Percentiles rank a stretch among this genome's conserved stretches.
Conservation (phyloP, 2,329 filamentous ascomycete genomes). For the Grosmannia penicillata region DNA sequence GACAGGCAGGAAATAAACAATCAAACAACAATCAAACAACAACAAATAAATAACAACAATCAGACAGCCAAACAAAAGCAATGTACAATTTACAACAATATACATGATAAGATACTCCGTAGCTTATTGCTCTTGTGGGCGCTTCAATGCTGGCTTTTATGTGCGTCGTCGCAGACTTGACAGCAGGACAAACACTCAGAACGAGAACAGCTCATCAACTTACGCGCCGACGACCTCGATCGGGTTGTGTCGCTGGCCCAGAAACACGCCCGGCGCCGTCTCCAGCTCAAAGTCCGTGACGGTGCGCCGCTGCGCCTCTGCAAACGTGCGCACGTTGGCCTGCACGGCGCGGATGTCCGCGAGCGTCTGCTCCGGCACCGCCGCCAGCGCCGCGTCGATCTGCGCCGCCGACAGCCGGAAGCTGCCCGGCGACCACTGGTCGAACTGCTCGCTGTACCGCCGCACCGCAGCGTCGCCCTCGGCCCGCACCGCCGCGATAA, state of each 20-base stretch:
- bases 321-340: constrained; percentile 32
- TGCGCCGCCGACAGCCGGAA: constrained; percentile 31
- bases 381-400: constrained; percentile 28
- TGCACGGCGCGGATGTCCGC: constrained; percentile 27
- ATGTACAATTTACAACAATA: too few relatives aligned
- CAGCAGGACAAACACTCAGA: too few relatives aligned
- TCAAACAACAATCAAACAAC: neutral
- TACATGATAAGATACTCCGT: too few relatives aligned
- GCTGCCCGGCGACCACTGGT: constrained; percentile 32
- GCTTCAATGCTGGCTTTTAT: too few relatives aligned
- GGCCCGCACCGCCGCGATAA: constrained; percentile 29
- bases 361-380: constrained; percentile 26
- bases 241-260: constrained; percentile 35
- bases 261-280: constrained; percentile 30
- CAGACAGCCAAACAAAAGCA: too few relatives aligned
- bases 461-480: constrained; percentile 33
- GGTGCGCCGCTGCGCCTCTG: constrained; percentile 27
- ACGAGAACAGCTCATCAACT: neutral
- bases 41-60: neutral
- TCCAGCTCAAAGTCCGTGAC: constrained; percentile 36
- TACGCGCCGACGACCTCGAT: constrained; percentile 31
- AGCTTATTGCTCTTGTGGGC: too few relatives aligned
- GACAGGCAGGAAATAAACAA: neutral
- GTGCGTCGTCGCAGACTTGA: too few relatives aligned
- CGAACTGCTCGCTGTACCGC: constrained; percentile 35